These are phyloP conservation scores for Metschnikowia similis DNA, from an alignment of 805 yeast genomes.

Conservation along the genomic window DNA sequence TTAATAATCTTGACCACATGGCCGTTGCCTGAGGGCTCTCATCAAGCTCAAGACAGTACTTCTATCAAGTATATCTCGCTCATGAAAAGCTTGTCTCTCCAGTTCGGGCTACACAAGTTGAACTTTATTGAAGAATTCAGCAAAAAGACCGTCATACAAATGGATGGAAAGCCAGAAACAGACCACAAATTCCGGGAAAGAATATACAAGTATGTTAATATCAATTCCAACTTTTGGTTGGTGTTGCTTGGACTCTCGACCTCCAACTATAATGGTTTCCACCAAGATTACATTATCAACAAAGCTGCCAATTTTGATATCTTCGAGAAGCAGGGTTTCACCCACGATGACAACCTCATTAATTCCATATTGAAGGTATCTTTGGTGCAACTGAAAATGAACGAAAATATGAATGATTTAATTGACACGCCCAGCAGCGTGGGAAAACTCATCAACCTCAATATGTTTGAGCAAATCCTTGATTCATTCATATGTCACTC, in stretches of 20 bases:
- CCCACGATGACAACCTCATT: conserved; percentile 18
- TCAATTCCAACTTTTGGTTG: conserved; percentile 42
- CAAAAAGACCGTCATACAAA: conserved; percentile 25
- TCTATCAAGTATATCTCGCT: conserved; percentile 35
- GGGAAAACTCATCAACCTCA: conserved; percentile 33
- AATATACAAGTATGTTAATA: conserved; percentile 39
- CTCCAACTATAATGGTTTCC: conserved; percentile 21
- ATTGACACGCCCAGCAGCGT: conserved; percentile 23
- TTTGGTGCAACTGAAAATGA: conserved; percentile 35
- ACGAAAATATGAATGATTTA: conserved; percentile 35
- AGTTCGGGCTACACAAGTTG: conserved; percentile 40
- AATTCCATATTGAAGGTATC: conserved; percentile 28
- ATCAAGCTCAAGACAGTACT: conserved; percentile 27
- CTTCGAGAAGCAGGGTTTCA: conserved; percentile 10
- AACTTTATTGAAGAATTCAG: conserved; percentile 41
- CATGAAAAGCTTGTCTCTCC: conserved; percentile 37
- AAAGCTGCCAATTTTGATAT: conserved; percentile 28
- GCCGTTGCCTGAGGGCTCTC: conserved; percentile 34
- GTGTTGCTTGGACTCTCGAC: conserved; percentile 35
- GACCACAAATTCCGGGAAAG: conserved; percentile 36
- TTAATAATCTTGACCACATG: conserved; percentile 42
- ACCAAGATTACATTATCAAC: conserved; percentile 36
- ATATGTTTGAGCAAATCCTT: conserved; percentile 41
- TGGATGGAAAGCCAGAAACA: conserved; percentile 25
- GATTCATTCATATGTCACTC: conserved; percentile 22